Base-by-base conservation (phyloP, 805 yeast genomes). In the Nakazawaea populi region DNA sequence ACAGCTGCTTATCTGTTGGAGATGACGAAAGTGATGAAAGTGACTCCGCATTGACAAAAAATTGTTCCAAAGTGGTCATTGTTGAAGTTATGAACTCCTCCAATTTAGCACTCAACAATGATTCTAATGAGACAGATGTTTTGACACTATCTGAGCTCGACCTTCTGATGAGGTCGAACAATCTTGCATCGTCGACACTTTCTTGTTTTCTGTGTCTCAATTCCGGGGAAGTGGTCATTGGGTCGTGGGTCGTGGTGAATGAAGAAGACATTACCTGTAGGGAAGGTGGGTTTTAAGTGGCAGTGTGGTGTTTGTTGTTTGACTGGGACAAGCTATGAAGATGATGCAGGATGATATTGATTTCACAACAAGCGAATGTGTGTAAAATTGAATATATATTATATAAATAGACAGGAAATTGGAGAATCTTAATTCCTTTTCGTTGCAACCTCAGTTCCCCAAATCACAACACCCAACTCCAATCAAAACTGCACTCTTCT, bases 51-150 rank as follows among this genome's bases (percentile, higher is more conserved):
- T 40, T 41, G 18, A 42, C 10, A 24, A 49, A 49, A 14, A 18
- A 31, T 24, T 38, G 45, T 39, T 49, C 52, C 36, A 49, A 44
- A 32, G 47, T 30, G 34, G 48, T 30, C 52, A 49, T 44, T 2
- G 52, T 49, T 6, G 52, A 49, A 2, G 46, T 38, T 11, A 49
- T 49, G 44, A 49, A 49, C 9, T 45, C 46, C 14, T 49, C 49
- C n/a, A 49, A 36, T 38, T 41, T 44, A 28, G 28, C 27, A 5
- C 38, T 24, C 38, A 49, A 41, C 28, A 49, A n/a, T 32, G 40
- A 47, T 10, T 49, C 49, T 31, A 49, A 41, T 6, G 48, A 43
- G 4, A 49, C 10, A 29, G 42, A 18, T 11, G 52, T 18, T 14
- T 9, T 24, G 11, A 48, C 44, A 24, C n/a, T 39, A 4, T 39